These are phyloP conservation scores for Aurifilum marmelostoma DNA, from an alignment of 2,329 filamentous ascomycete genomes.

Conservation along the genomic window DNA sequence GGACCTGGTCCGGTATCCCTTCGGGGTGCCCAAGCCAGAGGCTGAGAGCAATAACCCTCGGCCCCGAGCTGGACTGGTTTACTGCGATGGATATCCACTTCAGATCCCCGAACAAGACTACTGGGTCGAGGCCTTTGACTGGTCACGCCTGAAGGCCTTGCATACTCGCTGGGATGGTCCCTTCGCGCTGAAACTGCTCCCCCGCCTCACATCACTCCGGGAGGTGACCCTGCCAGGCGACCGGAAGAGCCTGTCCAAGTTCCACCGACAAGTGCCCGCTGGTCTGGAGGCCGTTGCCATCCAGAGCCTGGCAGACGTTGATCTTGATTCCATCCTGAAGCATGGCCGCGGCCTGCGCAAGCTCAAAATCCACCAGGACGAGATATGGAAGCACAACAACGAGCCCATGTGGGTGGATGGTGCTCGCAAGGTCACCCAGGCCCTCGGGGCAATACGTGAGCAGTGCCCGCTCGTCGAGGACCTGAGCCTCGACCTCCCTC, in stretches of 20 bases:
- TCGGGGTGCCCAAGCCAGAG: background rate
- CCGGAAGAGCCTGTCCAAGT: background rate
- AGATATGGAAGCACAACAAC: background rate
- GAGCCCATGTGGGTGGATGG: background rate
- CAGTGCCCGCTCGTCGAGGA: background rate
- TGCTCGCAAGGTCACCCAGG: background rate
- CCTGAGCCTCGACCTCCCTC: background rate
- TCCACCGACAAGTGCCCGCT: background rate
- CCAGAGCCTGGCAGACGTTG: background rate
- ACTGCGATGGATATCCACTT: background rate
- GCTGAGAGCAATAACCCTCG: too few species aligned
- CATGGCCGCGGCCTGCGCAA: background rate
- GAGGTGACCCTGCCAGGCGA: background rate
- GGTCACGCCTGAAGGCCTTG: background rate
- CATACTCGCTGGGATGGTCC: too few species aligned
- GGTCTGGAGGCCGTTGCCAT: background rate
- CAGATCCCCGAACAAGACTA: background rate
- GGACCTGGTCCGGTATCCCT: background rate
- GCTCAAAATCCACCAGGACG: background rate
- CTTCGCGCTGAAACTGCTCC: background rate
- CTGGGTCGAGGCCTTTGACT: conserved; percentile 1
- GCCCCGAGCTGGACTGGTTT: too few species aligned
- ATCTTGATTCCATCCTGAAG: background rate
- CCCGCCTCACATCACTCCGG: background rate
- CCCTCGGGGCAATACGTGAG: background rate